These are phyloP conservation scores for Dioszegia hungarica DNA, from an alignment of 768 basidiomycete genomes.

Conservation along the genomic window DNA sequence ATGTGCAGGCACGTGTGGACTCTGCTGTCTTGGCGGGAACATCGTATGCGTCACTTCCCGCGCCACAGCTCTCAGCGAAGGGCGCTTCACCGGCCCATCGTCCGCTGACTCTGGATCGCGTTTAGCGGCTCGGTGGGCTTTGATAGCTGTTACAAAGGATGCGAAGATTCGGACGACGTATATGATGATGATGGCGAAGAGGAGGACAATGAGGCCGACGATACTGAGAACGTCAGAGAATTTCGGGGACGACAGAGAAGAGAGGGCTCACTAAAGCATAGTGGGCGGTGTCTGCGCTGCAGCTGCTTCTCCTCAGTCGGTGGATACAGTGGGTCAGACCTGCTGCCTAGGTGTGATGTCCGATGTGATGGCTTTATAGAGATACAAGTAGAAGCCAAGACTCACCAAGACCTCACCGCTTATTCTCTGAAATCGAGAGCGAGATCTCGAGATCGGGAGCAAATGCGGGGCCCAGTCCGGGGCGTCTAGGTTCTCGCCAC, in stretches of 20 bases:
- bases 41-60: slow-evolving; percentile 5
- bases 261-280: slow-evolving; percentile 4
- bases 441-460: no score
- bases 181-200: slow-evolving; percentile 2
- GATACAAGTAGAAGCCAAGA: no score
- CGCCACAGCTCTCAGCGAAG: slow-evolving; percentile 2
- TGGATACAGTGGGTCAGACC: background rate
- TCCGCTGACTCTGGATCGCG: slow-evolving; percentile 1
- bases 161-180: slow-evolving; percentile 1
- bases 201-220: slow-evolving; percentile 4
- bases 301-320: no score
- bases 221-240: slow-evolving; percentile 1
- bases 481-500: no score
- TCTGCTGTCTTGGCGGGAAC: slow-evolving; percentile 5
- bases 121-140: background rate
- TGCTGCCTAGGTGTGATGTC: no score
- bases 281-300: background rate
- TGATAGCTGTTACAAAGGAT: background rate
- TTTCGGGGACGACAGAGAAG: no score
- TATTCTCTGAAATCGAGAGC: no score
- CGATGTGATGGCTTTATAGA: no score
- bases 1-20: slow-evolving; percentile 4
- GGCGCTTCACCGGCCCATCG: background rate
- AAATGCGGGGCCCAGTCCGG: no score
- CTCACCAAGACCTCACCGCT: no score